Evolutionary conservation across 345 rosid genomes (phyloP), one percentile per base, ranked within the genome.

Genomic region (Brassica cretica): DNA sequence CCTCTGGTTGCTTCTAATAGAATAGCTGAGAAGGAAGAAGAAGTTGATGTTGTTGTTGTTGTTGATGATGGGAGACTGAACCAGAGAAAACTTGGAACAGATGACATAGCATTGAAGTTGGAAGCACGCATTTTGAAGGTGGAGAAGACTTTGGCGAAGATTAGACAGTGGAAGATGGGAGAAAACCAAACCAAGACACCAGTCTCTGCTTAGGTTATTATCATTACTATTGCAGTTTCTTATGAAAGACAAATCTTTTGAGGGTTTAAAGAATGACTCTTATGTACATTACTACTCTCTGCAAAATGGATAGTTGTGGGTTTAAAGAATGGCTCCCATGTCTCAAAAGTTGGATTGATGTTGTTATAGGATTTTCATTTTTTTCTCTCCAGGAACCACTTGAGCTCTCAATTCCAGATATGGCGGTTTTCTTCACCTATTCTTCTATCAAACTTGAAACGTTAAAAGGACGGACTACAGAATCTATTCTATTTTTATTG

Each of bases 71-170:
- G 59, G 21, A 39, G 21, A 39, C 29, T 39, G 66, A 75, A 16
- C 5, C 64, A 74, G 60, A 75, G 67, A 44, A 75, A 51, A 49
- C 24, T 65, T 71, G 35, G 27, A 14, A 71, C 24, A 5, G 16
- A 39, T n/a, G 62, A 71, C 19, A 14, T 65, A 25, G 67, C 18
- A 65, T 3, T n/a, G 67, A 39, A 41, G 12, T n/a, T 78, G 10
- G 76, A 78, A 29, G 46, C 80, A 25, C 66, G 71, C 14, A 10
- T 77, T 7, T 37, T 27, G 46, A 16, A 69, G 3, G 18, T 46
- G 2, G 29, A 69, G 74, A 69, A 76, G 6, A 49, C 5, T 69
- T 61, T 76, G 69, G 55, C 74, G 33, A 1, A 3, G 73, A 61
- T 61, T 76, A 68, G 15, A 32, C 12, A 8, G 18, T 41, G 51